Evolutionary conservation across 2,329 filamentous ascomycete genomes (phyloP).

Genomic region (Trichoderma cornu-damae): DNA sequence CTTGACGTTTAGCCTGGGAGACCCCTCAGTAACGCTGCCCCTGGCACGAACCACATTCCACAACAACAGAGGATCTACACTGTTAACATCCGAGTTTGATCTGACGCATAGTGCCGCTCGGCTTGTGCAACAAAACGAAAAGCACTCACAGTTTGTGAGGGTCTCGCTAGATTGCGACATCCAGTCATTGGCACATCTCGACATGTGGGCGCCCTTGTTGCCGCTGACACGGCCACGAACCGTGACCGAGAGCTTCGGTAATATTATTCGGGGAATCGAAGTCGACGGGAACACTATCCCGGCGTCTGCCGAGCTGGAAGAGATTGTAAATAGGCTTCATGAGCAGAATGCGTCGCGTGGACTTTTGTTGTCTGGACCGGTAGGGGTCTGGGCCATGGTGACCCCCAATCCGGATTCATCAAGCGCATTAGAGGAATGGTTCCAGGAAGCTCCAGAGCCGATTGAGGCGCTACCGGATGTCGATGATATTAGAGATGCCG

Average conservation of each 20-base stretch:
- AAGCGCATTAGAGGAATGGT: conserved; percentile 6
- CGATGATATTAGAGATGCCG: conserved; percentile 21
- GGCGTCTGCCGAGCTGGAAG: conserved; percentile 68
- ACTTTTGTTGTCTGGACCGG: conserved; percentile 38
- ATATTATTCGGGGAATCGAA: conserved; percentile 65
- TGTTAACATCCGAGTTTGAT: conserved; percentile 39
- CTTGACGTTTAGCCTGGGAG: conserved; percentile 39
- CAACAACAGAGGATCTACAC: conserved; percentile 58
- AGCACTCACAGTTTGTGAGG: conserved; percentile 37
- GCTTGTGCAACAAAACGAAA: conserved; percentile 31
- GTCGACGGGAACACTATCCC: conserved; percentile 45
- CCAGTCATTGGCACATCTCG: conserved; percentile 24
- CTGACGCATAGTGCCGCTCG: conserved; percentile 22
- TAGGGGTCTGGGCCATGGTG: conserved; percentile 70
- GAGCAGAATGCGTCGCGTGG: conserved; percentile 29
- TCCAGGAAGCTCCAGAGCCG: conserved; percentile 18
- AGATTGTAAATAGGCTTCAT: conserved; percentile 55
- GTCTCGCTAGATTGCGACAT: conserved; percentile 24
- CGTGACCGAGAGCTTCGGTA: conserved; percentile 65
- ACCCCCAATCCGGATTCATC: conserved; percentile 38
- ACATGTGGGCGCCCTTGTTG: conserved; percentile 46
- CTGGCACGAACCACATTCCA: conserved; percentile 75
- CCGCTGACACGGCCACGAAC: conserved; percentile 58
- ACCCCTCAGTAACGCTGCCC: conserved; percentile 50
- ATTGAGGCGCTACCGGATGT: neutral